Percentiles rank a stretch among this genome's conserved stretches.
These are phyloP conservation scores for Rheum nobile DNA, from an alignment of 148 eudicot genomes.

Conservation along the genomic window DNA sequence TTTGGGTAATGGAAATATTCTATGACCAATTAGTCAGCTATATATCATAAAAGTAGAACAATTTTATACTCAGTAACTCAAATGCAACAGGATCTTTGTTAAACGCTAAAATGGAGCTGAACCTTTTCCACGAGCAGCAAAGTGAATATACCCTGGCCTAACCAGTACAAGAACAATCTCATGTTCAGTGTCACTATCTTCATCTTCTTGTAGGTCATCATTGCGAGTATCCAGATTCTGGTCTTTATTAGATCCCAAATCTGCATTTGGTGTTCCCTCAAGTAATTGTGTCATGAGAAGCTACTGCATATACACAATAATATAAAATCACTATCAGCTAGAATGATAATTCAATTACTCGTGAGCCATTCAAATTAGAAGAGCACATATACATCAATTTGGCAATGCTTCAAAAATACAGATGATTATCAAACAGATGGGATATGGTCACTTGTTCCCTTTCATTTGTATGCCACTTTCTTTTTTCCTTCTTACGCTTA, in stretches of 20 bases:
- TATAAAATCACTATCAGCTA: not conserved
- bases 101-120: no score
- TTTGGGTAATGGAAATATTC: no score
- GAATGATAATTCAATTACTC: not conserved
- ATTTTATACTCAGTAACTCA: no score
- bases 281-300: not conserved
- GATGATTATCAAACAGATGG: no score
- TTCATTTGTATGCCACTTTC: not conserved
- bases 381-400: no score
- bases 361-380: not conserved
- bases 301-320: not conserved
- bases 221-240: constrained; percentile 11
- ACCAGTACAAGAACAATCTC: constrained; percentile 53
- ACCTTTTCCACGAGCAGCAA: constrained; percentile 63
- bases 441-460: no score
- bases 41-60: no score
- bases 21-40: no score
- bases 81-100: no score
- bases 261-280: no score
- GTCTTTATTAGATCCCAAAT: no score
- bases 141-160: constrained; percentile 86
- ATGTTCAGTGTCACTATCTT: constrained; percentile 33
- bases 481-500: not conserved
- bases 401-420: no score
- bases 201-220: constrained; percentile 11